Conservation (phyloP, 495 filamentous ascomycete species). For the Penicillium soppii region DNA sequence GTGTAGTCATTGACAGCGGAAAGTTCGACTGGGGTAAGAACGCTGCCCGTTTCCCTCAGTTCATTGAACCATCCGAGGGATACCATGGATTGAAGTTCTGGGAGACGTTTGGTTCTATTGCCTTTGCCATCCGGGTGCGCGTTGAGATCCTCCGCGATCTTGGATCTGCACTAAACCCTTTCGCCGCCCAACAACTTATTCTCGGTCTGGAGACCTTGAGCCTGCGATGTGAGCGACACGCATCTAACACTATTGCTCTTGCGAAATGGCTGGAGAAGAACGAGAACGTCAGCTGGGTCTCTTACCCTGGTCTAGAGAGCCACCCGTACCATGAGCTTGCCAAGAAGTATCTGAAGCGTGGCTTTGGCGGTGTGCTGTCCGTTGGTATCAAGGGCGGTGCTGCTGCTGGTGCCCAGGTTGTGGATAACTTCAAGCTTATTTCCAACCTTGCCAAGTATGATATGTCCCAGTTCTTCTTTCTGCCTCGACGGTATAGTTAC, state of each 20-base stretch:
- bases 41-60: slow-evolving; percentile 85
- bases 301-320: slow-evolving; percentile 83
- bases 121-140: slow-evolving; percentile 79
- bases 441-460: slow-evolving; percentile 83
- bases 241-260: slow-evolving; percentile 76
- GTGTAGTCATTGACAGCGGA: slow-evolving; percentile 86
- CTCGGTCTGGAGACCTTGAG: slow-evolving; percentile 89
- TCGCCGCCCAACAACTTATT: slow-evolving; percentile 91
- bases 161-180: slow-evolving; percentile 82
- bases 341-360: slow-evolving; percentile 85
- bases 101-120: slow-evolving; percentile 87
- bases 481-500: neutral
- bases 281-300: slow-evolving; percentile 87
- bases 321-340: slow-evolving; percentile 78
- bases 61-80: slow-evolving; percentile 86
- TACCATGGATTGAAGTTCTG: slow-evolving; percentile 98
- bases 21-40: slow-evolving; percentile 97
- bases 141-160: slow-evolving; percentile 90
- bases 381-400: slow-evolving; percentile 92
- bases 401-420: slow-evolving; percentile 76
- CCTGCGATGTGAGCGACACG: slow-evolving; percentile 84
- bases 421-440: slow-evolving; percentile 93
- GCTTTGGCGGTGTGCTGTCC: slow-evolving; percentile 88
- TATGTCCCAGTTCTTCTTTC: neutral
- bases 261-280: slow-evolving; percentile 84